Conservation (phyloP, 495 filamentous ascomycete genomes). For the Aspergillus saccharolyticus region DNA sequence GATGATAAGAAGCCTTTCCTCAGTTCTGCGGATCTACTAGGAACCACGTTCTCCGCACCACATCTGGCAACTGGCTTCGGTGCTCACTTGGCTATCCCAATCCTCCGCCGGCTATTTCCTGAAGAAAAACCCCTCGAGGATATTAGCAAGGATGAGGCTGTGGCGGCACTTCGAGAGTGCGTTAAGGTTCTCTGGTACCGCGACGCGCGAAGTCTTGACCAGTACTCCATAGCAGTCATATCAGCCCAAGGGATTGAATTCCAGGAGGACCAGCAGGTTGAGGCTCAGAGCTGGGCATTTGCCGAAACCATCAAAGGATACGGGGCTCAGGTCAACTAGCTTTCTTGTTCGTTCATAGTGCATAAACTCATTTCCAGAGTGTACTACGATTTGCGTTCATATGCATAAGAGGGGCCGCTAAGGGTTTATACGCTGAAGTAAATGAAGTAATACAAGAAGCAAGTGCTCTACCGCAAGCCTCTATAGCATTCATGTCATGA, state of each 20-base stretch:
- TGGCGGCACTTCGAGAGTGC: slow-evolving; percentile 76
- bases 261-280: slow-evolving; percentile 69
- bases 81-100: slow-evolving; percentile 84
- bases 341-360: slow-evolving; percentile 3
- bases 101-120: slow-evolving; percentile 74
- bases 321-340: slow-evolving; percentile 59
- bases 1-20: slow-evolving; percentile 77
- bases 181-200: slow-evolving; percentile 99
- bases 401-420: background rate
- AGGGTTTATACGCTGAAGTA: background rate
- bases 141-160: slow-evolving; percentile 72
- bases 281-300: slow-evolving; percentile 94
- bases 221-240: slow-evolving; percentile 85
- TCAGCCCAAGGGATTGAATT: slow-evolving; percentile 77
- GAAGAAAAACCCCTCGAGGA: slow-evolving; percentile 69
- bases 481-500: background rate
- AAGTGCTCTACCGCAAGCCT: background rate
- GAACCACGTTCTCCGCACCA: slow-evolving; percentile 82
- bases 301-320: slow-evolving; percentile 80
- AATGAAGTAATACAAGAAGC: background rate
- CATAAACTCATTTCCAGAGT: background rate
- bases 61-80: slow-evolving; percentile 92
- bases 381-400: background rate
- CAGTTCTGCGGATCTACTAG: slow-evolving; percentile 82
- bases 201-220: slow-evolving; percentile 86